Evolutionary conservation across 192 early-diverging fungal species (phyloP), one percentile per base, ranked within the genome.

Genomic region (Phlyctochytrium bullatum): DNA sequence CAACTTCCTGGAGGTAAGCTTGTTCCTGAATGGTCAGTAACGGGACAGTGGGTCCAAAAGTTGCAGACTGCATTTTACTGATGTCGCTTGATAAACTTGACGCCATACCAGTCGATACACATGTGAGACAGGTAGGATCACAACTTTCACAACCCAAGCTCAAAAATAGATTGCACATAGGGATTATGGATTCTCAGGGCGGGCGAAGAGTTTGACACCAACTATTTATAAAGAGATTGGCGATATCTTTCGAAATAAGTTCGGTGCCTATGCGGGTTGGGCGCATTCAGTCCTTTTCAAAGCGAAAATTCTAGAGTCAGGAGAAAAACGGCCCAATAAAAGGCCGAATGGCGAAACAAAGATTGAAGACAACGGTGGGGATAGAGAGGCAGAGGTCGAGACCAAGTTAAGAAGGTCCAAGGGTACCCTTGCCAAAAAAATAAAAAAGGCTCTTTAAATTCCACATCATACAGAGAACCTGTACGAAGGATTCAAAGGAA

Each of bases 31-130:
- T 3, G 14, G 6, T 34, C 12, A 32, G 6, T 63, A 4, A 2
- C 50, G 24, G 24, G 24, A 33, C 40, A 64, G 82, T 93, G 1
- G 97, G 97, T 0, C 95, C 95, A 1, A 99, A 99, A 75, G 94
- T 99, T 3, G 97, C 97, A 0, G 97, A 99, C 73, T 99, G 97
- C 66, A 86, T 99, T 65, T 88, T 89, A 56, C 80, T 99, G 47
- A 93, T 94, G 91, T 88, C 90, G 2, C 76, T 99, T 52, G 93
- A 97, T 77, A 94, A 96, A 59, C 66, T 71, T 0, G 82, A 65
- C 32, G 72, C 75, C 2, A 66, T 80, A 12, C 94, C 94, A 0
- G 88, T 99, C 0, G 97, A 99, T 64, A 95, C 93, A 0, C 97
- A 99, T 70, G 93, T 99, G 0, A 95, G 93, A 92, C 91, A 96